Percentiles rank a stretch among this genome's conserved stretches.
These are phyloP conservation scores for Syncephalastrum sp. DNA, from an alignment of 371 early-diverging fungal genomes.

Conservation along the genomic window DNA sequence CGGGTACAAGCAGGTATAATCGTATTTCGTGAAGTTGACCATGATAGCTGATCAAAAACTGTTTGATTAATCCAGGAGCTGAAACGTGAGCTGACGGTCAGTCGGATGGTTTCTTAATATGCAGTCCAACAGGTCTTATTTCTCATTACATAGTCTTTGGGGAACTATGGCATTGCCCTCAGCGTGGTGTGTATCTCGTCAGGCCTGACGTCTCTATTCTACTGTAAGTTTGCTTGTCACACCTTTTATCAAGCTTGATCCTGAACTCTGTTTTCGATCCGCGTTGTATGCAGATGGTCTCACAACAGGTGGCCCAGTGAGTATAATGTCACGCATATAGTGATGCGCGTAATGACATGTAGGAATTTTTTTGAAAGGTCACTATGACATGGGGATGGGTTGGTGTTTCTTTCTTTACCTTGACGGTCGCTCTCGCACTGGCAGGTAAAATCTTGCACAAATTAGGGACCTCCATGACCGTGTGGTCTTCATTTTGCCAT, in stretches of 20 bases:
- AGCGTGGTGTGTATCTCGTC: constrained; percentile 41
- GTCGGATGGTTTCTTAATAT: background rate
- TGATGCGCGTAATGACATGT: background rate
- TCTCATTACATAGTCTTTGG: constrained; percentile 23
- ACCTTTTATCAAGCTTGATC: background rate
- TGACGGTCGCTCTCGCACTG: constrained; percentile 60
- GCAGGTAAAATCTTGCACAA: constrained; percentile 36
- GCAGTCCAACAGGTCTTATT: background rate
- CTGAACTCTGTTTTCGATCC: background rate
- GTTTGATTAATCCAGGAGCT: constrained; percentile 24
- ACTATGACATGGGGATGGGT: constrained; percentile 56
- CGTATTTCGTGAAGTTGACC: background rate
- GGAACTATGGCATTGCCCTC: constrained; percentile 37
- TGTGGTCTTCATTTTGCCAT: background rate
- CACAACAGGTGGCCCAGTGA: constrained; percentile 41
- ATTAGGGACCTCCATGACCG: background rate
- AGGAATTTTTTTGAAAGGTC: constrained; percentile 14
- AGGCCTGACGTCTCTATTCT: constrained; percentile 37
- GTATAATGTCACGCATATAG: background rate
- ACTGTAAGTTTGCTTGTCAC: constrained; percentile 2
- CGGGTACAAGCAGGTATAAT: constrained; percentile 35
- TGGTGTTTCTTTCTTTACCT: constrained; percentile 52
- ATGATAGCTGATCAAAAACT: background rate
- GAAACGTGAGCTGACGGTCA: constrained; percentile 36
- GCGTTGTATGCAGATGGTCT: constrained; percentile 22